Evolutionary conservation across 2,329 filamentous ascomycete genomes (phyloP).

Genomic region (Alternaria triticina): DNA sequence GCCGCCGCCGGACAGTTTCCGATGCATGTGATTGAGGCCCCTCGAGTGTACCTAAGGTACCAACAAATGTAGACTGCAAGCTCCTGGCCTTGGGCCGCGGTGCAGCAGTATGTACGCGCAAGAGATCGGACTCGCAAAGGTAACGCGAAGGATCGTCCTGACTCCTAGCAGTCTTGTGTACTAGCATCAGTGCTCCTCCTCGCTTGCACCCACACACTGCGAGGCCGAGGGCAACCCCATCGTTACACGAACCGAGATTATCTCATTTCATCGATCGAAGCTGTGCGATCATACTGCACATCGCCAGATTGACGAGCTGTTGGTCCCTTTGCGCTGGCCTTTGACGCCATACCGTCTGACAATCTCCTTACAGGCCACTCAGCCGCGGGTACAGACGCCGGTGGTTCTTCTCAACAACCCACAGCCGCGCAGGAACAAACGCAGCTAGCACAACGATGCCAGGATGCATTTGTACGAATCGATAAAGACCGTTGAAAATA

Average conservation of each 20-base stretch:
- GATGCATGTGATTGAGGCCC: background rate
- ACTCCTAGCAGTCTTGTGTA: background rate
- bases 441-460: constrained; percentile 2
- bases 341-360: background rate
- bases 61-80: constrained; percentile 2
- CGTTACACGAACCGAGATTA: background rate
- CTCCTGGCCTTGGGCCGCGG: background rate
- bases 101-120: background rate
- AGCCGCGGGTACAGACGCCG: background rate
- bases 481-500: constrained; percentile 12
- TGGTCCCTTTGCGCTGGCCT: background rate
- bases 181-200: background rate
- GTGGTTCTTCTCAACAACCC: background rate
- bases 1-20: constrained; percentile 8
- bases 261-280: constrained; percentile 2
- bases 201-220: background rate
- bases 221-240: background rate
- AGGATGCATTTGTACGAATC: background rate
- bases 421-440: constrained; percentile 5
- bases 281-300: background rate
- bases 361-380: background rate
- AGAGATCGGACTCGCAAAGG: background rate
- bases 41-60: background rate
- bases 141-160: constrained; percentile 6
- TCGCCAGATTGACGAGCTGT: background rate